These are phyloP conservation scores for Lolium perenne DNA, from an alignment of 176 grass and related monocot genomes.

Conservation along the genomic window DNA sequence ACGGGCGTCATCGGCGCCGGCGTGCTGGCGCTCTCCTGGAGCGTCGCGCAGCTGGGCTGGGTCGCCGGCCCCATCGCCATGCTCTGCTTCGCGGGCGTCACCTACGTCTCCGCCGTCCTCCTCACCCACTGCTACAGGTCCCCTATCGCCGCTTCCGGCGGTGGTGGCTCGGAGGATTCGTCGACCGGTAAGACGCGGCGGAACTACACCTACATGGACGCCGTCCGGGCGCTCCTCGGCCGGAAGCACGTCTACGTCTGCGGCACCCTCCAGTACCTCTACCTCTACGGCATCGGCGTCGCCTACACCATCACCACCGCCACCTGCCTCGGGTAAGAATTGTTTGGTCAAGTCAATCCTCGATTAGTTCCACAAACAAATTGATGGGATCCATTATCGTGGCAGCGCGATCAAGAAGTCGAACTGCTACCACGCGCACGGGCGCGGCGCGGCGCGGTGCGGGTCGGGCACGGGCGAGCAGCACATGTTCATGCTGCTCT, in stretches of 20 bases:
- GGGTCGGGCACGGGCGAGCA: slow-evolving; percentile 29
- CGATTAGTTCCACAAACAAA: too few relatives aligned
- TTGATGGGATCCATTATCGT: background rate
- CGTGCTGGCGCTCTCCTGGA: slow-evolving; percentile 73
- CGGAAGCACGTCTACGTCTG: slow-evolving; percentile 62
- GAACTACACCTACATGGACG: slow-evolving; percentile 38
- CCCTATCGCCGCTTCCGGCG: background rate
- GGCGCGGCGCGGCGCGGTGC: slow-evolving; percentile 53
- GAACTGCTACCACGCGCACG: slow-evolving; percentile 59
- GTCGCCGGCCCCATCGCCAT: slow-evolving; percentile 51
- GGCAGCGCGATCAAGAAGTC: slow-evolving; percentile 49
- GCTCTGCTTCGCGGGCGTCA: slow-evolving; percentile 69
- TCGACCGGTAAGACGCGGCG: slow-evolving; percentile 33
- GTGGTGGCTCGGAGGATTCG: background rate
- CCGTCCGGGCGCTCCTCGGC: slow-evolving; percentile 62
- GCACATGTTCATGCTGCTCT: slow-evolving; percentile 59
- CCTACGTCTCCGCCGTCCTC: slow-evolving; percentile 62
- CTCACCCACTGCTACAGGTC: slow-evolving; percentile 70
- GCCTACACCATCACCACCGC: slow-evolving; percentile 80
- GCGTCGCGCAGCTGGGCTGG: slow-evolving; percentile 69
- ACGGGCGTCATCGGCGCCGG: slow-evolving; percentile 68
- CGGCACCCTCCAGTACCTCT: slow-evolving; percentile 61
- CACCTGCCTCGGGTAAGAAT: slow-evolving; percentile 54
- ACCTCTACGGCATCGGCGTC: slow-evolving; percentile 57
- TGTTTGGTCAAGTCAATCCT: too few relatives aligned